These are phyloP conservation scores for Corchorus olitorius DNA, from an alignment of 345 rosid species.

Conservation along the genomic window DNA sequence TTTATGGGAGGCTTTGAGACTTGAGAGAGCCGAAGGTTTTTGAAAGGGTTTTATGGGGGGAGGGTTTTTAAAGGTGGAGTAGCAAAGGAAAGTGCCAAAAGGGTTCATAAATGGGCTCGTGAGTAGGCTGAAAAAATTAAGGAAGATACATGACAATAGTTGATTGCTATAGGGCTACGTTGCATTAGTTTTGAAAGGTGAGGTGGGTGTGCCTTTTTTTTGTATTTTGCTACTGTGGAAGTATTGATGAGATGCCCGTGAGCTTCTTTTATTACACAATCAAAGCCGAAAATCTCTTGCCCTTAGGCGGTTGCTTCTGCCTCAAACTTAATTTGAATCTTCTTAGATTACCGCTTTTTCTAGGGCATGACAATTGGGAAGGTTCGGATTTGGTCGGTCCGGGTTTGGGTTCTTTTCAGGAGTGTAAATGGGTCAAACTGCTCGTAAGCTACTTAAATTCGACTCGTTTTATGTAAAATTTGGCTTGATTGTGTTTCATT, in stretches of 20 bases:
- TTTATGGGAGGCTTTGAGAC: background rate
- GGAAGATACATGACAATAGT: constrained; percentile 26
- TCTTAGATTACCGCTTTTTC: background rate
- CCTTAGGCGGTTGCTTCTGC: background rate
- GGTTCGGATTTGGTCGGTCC: too few species aligned
- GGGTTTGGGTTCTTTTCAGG: too few species aligned
- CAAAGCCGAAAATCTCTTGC: background rate
- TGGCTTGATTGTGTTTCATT: too few species aligned
- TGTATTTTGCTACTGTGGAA: background rate
- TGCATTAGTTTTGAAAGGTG: constrained; percentile 31
- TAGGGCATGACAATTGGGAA: too few species aligned
- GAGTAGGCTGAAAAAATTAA: constrained; percentile 37
- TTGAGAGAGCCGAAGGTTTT: constrained; percentile 20
- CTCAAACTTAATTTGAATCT: background rate
- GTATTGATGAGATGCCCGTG: constrained; percentile 17
- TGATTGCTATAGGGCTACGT: constrained; percentile 23
- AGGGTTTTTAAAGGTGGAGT: background rate
- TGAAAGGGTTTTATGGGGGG: background rate
- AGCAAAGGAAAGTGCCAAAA: background rate
- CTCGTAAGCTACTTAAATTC: too few species aligned
- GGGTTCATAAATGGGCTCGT: constrained; percentile 69
- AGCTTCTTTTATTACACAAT: constrained; percentile 10
- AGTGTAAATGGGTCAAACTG: too few species aligned
- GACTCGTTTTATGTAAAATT: too few species aligned
- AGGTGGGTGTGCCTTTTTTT: constrained; percentile 33